Evolutionary conservation across 2,329 filamentous ascomycete species (phyloP).

Genomic region (Aspergillus pseudotamarii): DNA sequence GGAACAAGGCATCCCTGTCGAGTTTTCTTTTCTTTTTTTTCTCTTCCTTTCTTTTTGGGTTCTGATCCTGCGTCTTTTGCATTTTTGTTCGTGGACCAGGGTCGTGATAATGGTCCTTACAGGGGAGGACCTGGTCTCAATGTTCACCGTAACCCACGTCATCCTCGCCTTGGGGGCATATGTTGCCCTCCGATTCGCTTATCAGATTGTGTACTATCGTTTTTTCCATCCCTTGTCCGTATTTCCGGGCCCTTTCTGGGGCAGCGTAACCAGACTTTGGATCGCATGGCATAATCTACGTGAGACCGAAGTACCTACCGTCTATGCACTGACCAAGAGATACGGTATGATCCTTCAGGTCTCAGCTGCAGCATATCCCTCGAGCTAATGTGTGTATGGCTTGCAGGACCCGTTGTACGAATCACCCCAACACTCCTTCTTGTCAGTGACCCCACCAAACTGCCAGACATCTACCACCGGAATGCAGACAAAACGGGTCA

Average conservation of each 20-base stretch:
- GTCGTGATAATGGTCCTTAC: conserved; percentile 28
- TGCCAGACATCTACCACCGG: conserved; percentile 60
- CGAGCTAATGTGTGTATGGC: background rate
- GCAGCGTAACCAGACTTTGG: conserved; percentile 57
- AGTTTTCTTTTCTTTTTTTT: background rate
- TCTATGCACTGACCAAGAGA: conserved; percentile 50
- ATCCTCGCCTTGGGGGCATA: conserved; percentile 28
- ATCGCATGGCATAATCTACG: conserved; percentile 56
- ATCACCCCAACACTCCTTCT: conserved; percentile 58
- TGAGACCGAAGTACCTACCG: conserved; percentile 49
- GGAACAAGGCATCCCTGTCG: background rate
- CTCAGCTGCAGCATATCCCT: background rate
- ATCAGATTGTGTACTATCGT: conserved; percentile 45
- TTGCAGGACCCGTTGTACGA: conserved; percentile 54
- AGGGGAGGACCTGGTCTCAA: conserved; percentile 26
- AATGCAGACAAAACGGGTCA: conserved; percentile 60
- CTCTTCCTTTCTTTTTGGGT: background rate
- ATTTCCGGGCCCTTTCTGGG: conserved; percentile 61
- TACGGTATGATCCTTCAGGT: conserved; percentile 43
- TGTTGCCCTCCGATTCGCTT: conserved; percentile 26
- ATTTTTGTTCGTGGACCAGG: background rate
- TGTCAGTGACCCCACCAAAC: conserved; percentile 56
- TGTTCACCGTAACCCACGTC: conserved; percentile 31
- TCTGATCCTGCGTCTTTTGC: no score
- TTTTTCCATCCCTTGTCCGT: conserved; percentile 57